Conservation (phyloP, 441 rosid genomes). For the Brassica hybrid region DNA sequence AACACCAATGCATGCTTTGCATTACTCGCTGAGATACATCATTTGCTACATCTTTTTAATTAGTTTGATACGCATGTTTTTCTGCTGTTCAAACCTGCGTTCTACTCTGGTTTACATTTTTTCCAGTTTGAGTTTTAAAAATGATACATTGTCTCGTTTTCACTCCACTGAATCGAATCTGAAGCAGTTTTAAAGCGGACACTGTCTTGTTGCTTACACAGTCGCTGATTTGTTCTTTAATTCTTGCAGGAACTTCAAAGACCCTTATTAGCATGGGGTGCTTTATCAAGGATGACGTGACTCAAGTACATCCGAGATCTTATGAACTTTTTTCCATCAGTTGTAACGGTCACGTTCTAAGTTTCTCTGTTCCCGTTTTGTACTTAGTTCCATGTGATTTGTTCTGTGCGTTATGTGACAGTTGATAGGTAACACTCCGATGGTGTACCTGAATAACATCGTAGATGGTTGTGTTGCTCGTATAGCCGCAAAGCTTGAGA, state of each 20-base stretch:
- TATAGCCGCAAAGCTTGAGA: conserved; percentile 81
- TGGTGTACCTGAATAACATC: conserved; percentile 73
- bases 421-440: conserved; percentile 78
- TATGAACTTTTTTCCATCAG: background rate
- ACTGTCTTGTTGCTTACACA: too few species aligned
- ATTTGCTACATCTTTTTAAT: background rate
- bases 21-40: background rate
- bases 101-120: background rate
- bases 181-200: too few species aligned
- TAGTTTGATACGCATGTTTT: background rate
- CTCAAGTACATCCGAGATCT: conserved; percentile 34
- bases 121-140: background rate
- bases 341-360: too few species aligned
- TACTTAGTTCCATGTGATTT: background rate
- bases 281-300: conserved; percentile 39
- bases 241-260: too few species aligned
- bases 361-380: background rate
- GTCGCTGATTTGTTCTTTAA: too few species aligned
- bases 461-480: conserved; percentile 77
- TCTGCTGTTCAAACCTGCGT: background rate
- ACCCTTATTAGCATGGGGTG: conserved; percentile 28
- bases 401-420: conserved; percentile 30
- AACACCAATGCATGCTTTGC: background rate
- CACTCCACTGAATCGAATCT: too few species aligned
- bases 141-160: background rate